Evolutionary conservation across 129 eudicot species (phyloP), one percentile per base, ranked within the genome.

Genomic region (Lactuca sativa): DNA sequence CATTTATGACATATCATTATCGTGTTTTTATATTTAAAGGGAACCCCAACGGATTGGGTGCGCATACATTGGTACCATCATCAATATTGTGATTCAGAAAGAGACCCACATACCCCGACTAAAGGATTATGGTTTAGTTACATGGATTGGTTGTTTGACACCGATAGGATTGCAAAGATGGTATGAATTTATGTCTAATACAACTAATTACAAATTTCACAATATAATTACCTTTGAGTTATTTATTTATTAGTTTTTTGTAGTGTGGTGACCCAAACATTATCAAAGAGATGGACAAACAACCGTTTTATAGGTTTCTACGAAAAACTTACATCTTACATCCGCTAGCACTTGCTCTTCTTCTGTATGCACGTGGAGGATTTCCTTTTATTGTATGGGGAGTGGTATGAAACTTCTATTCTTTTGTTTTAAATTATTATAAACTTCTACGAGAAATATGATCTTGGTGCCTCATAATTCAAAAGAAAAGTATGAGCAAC

Each of bases 21-120:
- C 4, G 60, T n/a, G 33, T 37, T 9, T 12, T 75, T 34, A 51
- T 4, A 13, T 13, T 49, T 34, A 41, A 58, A 83, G 88, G 82
- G 82, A 33, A 59, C 41, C 62, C 88, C 88, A 37, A 83, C 77
- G 13, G 62, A 51, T 33, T 83, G 88, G 88, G 88, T 83, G 75
- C 73, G 88, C 15, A 53, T 62, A 68, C 88, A 80, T 37, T 79
- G 85, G 52, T 68, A 38, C 56, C 88, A 83, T 67, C 88, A 83
- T 41, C 80, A 80, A 38, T 77, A 53, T 11, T 31, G 53, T 15
- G 85, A 83, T 68, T 9, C 67, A 6, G 85, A 80, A 17, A 80
- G n/a, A 56, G 80, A 74, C 21, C 80, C 80, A 6, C 76, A 80
- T 68, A 74, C 41, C 51, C 80, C 73, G 12, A 69, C 11, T 38